Conservation (phyloP, 306 rosid species). For the Malus sieversii region DNA sequence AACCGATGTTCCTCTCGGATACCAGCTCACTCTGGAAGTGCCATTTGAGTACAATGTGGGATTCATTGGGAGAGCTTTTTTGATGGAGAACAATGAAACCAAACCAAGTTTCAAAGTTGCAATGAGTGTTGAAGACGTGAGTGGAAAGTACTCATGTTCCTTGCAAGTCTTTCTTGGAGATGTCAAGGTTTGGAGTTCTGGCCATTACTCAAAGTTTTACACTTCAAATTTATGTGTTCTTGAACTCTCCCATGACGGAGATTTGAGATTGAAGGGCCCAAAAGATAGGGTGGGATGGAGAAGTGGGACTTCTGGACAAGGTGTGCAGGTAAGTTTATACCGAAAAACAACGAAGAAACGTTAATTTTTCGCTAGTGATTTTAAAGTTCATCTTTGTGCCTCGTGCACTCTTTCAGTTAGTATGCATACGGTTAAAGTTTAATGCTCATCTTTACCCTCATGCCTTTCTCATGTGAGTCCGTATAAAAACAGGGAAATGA, state of each 20-base stretch:
- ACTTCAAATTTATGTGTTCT: slow-evolving; percentile 49
- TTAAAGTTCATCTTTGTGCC: background rate
- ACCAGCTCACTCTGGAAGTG: slow-evolving; percentile 42
- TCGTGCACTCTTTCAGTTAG: background rate
- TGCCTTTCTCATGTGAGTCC: background rate
- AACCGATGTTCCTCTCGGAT: slow-evolving; percentile 36
- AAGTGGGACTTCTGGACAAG: slow-evolving; percentile 85
- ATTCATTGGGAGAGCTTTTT: slow-evolving; percentile 59
- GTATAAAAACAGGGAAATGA: no score
- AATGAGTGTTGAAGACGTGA: slow-evolving; percentile 50
- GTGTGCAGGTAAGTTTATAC: slow-evolving; percentile 60
- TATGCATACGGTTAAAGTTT: background rate
- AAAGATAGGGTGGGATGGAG: slow-evolving; percentile 70
- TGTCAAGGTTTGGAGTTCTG: slow-evolving; percentile 86
- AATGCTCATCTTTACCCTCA: background rate
- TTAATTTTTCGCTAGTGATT: no score
- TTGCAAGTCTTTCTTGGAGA: slow-evolving; percentile 74
- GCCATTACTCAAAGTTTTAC: slow-evolving; percentile 57
- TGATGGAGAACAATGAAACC: slow-evolving; percentile 33
- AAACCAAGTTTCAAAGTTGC: slow-evolving; percentile 60
- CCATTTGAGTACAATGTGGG: slow-evolving; percentile 43
- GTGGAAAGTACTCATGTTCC: slow-evolving; percentile 61
- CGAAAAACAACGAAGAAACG: background rate
- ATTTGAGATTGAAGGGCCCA: slow-evolving; percentile 70
- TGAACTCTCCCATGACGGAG: slow-evolving; percentile 60